Conservation (phyloP, 2,329 filamentous ascomycete genomes). For the Hymenoscyphus infarciens region DNA sequence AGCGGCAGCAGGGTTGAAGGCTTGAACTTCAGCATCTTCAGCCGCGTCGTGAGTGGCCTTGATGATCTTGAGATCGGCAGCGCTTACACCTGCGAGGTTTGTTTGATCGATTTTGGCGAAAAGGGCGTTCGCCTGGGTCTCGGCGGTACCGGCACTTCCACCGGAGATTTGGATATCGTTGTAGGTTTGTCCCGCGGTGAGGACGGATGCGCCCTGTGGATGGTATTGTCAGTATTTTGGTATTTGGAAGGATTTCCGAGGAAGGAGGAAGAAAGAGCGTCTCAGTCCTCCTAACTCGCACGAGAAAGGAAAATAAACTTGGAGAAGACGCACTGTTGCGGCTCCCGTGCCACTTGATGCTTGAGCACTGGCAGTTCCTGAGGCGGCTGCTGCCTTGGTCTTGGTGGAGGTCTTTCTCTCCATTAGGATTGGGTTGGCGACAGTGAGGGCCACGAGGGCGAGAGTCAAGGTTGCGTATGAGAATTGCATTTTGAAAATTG, state of each 20-base stretch:
- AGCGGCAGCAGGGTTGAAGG: constrained; percentile 53
- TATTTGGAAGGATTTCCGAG: too few relatives aligned
- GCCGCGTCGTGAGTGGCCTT: constrained; percentile 49
- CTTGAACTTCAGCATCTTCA: constrained; percentile 50
- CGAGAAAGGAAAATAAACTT: too few relatives aligned
- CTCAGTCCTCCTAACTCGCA: too few relatives aligned
- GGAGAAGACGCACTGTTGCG: neutral
- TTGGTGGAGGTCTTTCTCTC: constrained; percentile 13
- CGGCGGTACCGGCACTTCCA: constrained; percentile 44
- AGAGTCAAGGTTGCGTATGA: constrained; percentile 32
- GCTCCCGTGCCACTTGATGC: neutral
- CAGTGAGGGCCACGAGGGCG: constrained; percentile 26
- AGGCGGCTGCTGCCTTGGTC: constrained; percentile 19
- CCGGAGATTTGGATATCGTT: constrained; percentile 46
- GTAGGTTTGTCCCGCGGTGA: constrained; percentile 38
- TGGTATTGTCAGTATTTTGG: too few relatives aligned
- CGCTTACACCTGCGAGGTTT: constrained; percentile 42
- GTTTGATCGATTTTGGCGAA: constrained; percentile 41
- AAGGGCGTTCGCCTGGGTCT: constrained; percentile 42
- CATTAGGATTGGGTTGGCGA: constrained; percentile 34
- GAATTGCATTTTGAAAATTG: constrained; percentile 36
- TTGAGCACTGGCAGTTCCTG: constrained; percentile 1
- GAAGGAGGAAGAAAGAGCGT: too few relatives aligned
- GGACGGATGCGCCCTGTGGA: constrained; percentile 27
- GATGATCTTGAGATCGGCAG: constrained; percentile 47